These are phyloP conservation scores for Zea luxurians DNA, from an alignment of 176 grass and related monocot genomes.

Conservation along the genomic window DNA sequence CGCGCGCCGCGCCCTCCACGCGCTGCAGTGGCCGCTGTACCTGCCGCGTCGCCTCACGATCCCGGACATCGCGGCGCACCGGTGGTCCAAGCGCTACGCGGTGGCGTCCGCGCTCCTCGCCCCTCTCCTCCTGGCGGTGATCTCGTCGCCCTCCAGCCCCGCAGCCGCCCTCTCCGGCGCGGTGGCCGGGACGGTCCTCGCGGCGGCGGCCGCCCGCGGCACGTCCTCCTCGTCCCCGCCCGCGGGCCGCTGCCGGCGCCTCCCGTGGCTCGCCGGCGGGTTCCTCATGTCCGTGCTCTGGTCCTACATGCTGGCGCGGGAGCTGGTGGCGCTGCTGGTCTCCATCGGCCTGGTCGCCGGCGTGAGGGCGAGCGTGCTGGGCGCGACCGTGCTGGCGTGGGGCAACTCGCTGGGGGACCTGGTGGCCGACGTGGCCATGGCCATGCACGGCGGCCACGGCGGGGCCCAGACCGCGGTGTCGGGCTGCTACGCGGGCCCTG, in stretches of 20 bases:
- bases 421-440: slow-evolving; percentile 64
- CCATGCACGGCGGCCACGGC: slow-evolving; percentile 25
- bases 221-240: slow-evolving; percentile 35
- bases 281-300: slow-evolving; percentile 79
- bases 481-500: slow-evolving; percentile 67
- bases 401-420: slow-evolving; percentile 83
- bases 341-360: slow-evolving; percentile 49
- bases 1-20: not conserved
- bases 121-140: slow-evolving; percentile 40
- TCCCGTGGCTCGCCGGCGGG: slow-evolving; percentile 61
- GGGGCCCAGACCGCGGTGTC: slow-evolving; percentile 66
- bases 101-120: slow-evolving; percentile 29
- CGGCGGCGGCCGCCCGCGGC: not conserved
- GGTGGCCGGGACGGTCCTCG: slow-evolving; percentile 11
- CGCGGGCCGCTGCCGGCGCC: not conserved
- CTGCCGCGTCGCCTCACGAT: slow-evolving; percentile 78
- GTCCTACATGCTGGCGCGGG: slow-evolving; percentile 66
- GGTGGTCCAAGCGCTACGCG: slow-evolving; percentile 48
- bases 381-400: slow-evolving; percentile 76
- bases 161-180: not conserved
- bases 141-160: not conserved
- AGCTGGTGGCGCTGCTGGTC: slow-evolving; percentile 63
- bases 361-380: slow-evolving; percentile 50
- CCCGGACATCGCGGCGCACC: slow-evolving; percentile 59
- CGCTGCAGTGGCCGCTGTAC: slow-evolving; percentile 52